A percentile compares a stretch with the other conserved stretches of the same genome.
Evolutionary conservation across 164 flowering plant species (phyloP).

Genomic region (Chloranthus sessilifolius): DNA sequence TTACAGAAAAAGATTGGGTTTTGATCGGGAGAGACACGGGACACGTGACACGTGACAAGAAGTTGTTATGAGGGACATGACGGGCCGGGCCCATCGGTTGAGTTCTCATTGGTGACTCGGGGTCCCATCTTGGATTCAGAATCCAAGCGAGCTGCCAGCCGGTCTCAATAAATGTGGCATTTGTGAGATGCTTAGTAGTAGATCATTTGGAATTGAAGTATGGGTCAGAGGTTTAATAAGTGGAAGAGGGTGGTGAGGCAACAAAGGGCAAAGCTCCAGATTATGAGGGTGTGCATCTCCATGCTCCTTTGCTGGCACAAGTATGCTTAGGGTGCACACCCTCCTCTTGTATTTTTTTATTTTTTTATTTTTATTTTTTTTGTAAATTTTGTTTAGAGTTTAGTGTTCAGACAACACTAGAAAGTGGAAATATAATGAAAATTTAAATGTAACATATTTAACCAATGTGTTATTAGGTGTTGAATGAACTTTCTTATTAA

Average conservation of each 20-base stretch:
- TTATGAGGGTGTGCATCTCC: conserved; percentile 50
- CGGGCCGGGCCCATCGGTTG: too few species aligned
- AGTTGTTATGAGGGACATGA: too few species aligned
- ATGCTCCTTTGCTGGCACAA: conserved; percentile 67
- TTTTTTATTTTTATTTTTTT: too few species aligned
- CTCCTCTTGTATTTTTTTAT: too few species aligned
- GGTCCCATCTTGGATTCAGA: background rate
- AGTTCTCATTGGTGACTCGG: background rate
- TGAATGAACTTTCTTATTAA: too few species aligned
- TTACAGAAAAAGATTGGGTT: conserved; percentile 6
- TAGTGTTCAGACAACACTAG: too few species aligned
- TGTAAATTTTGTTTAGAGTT: background rate
- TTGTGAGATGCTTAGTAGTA: background rate
- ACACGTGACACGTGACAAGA: too few species aligned
- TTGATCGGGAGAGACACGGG: conserved; percentile 9
- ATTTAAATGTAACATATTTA: too few species aligned
- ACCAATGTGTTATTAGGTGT: too few species aligned
- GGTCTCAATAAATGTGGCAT: conserved; percentile 6
- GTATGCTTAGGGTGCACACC: conserved; percentile 30
- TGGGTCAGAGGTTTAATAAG: conserved; percentile 37
- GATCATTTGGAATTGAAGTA: background rate
- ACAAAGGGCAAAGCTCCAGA: conserved; percentile 50
- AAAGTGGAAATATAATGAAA: too few species aligned
- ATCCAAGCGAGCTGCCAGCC: background rate
- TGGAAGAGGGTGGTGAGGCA: conserved; percentile 50